Evolutionary conservation across 306 rosid genomes (phyloP).

Genomic region (Vigna mungo): DNA sequence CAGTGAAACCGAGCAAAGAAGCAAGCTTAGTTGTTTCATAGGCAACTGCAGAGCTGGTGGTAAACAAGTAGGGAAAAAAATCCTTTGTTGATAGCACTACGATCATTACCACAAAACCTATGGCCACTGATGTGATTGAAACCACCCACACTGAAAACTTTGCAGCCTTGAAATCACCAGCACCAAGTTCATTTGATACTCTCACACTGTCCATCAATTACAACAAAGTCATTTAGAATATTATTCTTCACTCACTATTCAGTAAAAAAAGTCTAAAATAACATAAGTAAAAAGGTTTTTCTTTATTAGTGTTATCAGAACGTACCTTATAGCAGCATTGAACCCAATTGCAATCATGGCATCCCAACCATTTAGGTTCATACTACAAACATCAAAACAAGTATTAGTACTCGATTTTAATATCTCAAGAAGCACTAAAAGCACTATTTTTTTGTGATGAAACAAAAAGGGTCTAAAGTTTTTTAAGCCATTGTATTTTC

Average conservation of each 20-base stretch:
- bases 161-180: slow-evolving; percentile 63
- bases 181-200: slow-evolving; percentile 89
- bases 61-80: slow-evolving; percentile 74
- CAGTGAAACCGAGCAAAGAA: slow-evolving; percentile 63
- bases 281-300: too few species aligned
- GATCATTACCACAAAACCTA: slow-evolving; percentile 61
- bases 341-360: slow-evolving; percentile 80
- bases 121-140: slow-evolving; percentile 67
- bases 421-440: neutral
- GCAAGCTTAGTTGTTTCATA: slow-evolving; percentile 75
- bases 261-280: too few species aligned
- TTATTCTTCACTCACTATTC: neutral
- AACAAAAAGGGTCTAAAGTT: too few species aligned
- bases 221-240: neutral
- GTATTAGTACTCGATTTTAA: neutral
- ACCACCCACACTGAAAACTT: slow-evolving; percentile 73
- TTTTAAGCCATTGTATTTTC: neutral
- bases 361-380: slow-evolving; percentile 82
- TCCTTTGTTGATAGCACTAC: slow-evolving; percentile 56
- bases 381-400: slow-evolving; percentile 52
- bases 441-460: too few species aligned
- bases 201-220: slow-evolving; percentile 67
- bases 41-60: slow-evolving; percentile 66
- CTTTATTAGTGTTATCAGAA: too few species aligned
- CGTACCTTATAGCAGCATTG: slow-evolving; percentile 79